phyloP scores from a whole-genome alignment of 164 flowering plant species.

The grape (Vitis vinifera) region DNA sequence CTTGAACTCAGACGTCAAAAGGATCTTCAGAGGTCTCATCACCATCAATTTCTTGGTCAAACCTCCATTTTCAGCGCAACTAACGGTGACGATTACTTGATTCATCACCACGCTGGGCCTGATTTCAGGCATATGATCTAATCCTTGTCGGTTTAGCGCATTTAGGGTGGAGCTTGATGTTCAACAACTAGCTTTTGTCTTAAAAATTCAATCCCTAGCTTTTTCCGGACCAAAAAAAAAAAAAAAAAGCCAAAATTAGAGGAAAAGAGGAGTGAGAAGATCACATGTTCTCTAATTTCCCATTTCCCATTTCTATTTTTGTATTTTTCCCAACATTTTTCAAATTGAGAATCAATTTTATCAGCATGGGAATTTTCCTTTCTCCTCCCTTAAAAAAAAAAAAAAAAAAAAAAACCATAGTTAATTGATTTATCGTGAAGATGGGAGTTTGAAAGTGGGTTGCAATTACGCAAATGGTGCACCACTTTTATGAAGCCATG shows the following conservation, averaged over 20 bases:
- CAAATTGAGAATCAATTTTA: slow-evolving; percentile 1
- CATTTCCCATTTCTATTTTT: slow-evolving; percentile 1
- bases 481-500: slow-evolving; percentile 10
- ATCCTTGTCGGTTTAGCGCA: slow-evolving; percentile 4
- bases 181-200: neutral
- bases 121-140: slow-evolving; percentile 58
- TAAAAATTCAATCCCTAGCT: neutral
- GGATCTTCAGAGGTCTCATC: slow-evolving; percentile 53
- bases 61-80: slow-evolving; percentile 40
- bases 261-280: neutral
- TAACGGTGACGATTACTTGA: slow-evolving; percentile 55
- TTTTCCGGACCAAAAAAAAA: neutral
- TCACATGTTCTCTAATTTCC: slow-evolving; percentile 15
- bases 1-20: slow-evolving; percentile 84
- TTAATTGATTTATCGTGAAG: neutral
- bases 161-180: neutral
- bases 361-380: neutral
- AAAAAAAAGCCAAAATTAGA: neutral
- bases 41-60: slow-evolving; percentile 35
- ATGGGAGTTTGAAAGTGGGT: slow-evolving; percentile 10
- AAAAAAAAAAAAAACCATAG: neutral
- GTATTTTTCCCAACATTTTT: slow-evolving; percentile 1
- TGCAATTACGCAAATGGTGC: slow-evolving; percentile 23
- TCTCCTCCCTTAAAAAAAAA: neutral
- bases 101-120: slow-evolving; percentile 47